Evolutionary conservation across 179 eudicot genomes (phyloP).

Genomic region (Gypsophila paniculata): DNA sequence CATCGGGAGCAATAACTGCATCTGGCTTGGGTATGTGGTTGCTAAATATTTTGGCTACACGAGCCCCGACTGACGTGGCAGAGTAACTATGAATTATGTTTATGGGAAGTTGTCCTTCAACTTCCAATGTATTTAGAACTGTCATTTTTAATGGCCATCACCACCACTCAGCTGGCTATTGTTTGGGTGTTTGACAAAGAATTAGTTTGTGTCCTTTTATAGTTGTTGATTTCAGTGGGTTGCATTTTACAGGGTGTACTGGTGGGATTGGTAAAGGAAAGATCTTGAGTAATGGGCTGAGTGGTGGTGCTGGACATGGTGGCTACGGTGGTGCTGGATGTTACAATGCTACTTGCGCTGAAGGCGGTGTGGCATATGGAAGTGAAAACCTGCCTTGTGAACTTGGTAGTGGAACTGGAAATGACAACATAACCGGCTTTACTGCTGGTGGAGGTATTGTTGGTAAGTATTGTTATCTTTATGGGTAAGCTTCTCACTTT

Average conservation of each 20-base stretch:
- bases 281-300: constrained; percentile 61
- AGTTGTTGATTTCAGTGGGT: background rate
- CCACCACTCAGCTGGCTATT: background rate
- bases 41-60: constrained; percentile 10
- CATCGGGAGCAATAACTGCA: constrained; percentile 74
- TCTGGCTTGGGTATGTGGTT: constrained; percentile 70
- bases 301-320: constrained; percentile 98
- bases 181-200: background rate
- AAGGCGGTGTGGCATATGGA: constrained; percentile 81
- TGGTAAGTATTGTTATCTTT: constrained; percentile 40
- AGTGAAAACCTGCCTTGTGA: constrained; percentile 85
- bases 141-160: background rate
- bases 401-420: constrained; percentile 99
- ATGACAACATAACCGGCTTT: constrained; percentile 58
- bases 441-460: constrained; percentile 89
- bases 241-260: constrained; percentile 59
- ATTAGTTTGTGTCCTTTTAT: background rate
- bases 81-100: too few relatives aligned
- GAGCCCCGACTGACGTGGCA: too few relatives aligned
- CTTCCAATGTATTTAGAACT: background rate
- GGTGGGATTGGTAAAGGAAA: constrained; percentile 79
- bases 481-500: background rate
- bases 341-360: constrained; percentile 47
- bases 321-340: constrained; percentile 91
- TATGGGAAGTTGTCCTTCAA: background rate